These are phyloP conservation scores for Macrolepiota dolichaula DNA, from an alignment of 768 basidiomycete species.

Conservation along the genomic window DNA sequence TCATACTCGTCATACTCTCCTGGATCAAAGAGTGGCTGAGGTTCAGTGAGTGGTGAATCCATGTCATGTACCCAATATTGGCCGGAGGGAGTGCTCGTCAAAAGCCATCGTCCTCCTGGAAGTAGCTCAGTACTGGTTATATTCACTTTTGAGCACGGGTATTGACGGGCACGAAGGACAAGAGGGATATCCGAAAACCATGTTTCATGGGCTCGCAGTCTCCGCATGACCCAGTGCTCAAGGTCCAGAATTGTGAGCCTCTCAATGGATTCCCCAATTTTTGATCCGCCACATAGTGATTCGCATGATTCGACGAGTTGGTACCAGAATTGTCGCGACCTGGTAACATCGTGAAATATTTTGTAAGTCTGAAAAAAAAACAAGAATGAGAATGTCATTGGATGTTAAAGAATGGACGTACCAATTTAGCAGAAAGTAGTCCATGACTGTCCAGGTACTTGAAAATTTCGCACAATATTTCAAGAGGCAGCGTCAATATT, in stretches of 20 bases:
- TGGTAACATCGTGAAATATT: no score
- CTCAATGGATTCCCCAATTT: background rate
- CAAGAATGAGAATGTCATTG: no score
- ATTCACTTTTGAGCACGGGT: background rate
- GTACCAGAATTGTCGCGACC: no score
- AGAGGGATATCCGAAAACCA: background rate
- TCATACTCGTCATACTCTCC: background rate
- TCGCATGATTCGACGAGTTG: background rate
- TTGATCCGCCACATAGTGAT: background rate
- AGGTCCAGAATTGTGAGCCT: background rate
- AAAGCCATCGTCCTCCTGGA: background rate
- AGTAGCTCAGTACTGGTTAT: background rate
- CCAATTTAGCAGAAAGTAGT: background rate
- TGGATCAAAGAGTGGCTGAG: no score
- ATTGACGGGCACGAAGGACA: background rate
- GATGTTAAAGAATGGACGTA: no score
- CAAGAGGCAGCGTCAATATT: no score
- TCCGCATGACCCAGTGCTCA: background rate
- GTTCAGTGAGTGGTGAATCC: background rate
- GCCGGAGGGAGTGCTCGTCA: background rate
- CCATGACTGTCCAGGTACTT: no score
- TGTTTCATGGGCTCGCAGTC: no score
- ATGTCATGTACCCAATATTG: background rate
- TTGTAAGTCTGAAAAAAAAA: background rate
- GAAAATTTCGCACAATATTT: no score